Evolutionary conservation across 179 eudicot species (phyloP), one percentile per base, ranked within the genome.

Genomic region (Actinidia chinensis): DNA sequence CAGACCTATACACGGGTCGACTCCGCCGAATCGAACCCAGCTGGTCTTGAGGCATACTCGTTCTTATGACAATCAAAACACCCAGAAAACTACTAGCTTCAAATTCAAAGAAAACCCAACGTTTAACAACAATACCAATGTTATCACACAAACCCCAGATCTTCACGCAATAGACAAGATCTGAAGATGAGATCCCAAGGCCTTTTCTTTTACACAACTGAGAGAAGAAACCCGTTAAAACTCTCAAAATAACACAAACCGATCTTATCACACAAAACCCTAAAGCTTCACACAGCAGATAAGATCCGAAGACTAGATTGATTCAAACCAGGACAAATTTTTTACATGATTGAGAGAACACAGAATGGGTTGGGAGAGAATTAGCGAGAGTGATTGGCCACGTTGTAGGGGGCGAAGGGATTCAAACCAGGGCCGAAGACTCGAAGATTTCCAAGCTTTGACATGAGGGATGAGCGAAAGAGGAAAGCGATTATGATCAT

Each of bases 381-480:
- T 86, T 93, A 95, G 80, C 97, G 98, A 84, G 95, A 92, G 76
- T 94, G 82, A 87, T 92, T 89, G 78, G 90, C 91, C 87, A 94
- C 82, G 87, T 88, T 90, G 86, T 83, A 82, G 14, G 95, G 95
- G 70, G 95, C 82, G 59, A 88, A 91, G 11, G 99, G 99, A 93
- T 95, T 95, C 98, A 95, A 88, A 77, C 98, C 98, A 76, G 99
- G 99, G 65, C 99, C 99, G 48, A 88, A 84, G 52, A 92, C 98
- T 69, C 97, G 95, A 58, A 91, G 96, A 88, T 90, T 95, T 15
- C 25, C 60, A 46, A 79, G 80, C 66, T 84, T 81, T 3, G 20
- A 23, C 3, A 55, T 17, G 44, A 78, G 42, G 17, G 55, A 73
- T 8, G 72, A 68, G 10, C 14, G 60, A 42, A 64, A 51, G 0